Percentiles rank a stretch among this genome's conserved stretches.
These are phyloP conservation scores for Eutypa lata DNA, from an alignment of 2,329 filamentous ascomycete species.

Conservation along the genomic window DNA sequence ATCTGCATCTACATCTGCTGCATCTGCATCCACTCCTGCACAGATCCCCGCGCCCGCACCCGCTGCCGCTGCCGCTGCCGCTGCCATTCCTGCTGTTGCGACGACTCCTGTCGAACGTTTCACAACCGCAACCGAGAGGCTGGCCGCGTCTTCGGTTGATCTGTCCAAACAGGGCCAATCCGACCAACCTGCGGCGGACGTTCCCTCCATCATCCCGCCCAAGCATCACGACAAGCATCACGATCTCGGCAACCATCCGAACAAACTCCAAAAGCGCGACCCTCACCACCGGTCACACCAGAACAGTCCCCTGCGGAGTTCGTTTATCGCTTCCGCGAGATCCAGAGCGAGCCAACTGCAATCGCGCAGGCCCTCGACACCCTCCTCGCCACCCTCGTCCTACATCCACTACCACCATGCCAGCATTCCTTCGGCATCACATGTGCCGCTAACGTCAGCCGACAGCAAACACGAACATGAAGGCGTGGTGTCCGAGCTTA, in stretches of 20 bases:
- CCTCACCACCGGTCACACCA: slow-evolving; percentile 11
- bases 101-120: slow-evolving; percentile 2
- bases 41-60: slow-evolving; percentile 8
- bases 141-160: slow-evolving; percentile 12
- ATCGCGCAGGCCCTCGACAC: slow-evolving; percentile 3
- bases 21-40: slow-evolving; percentile 9
- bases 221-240: slow-evolving; percentile 10
- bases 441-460: slow-evolving; percentile 12
- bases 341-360: background rate
- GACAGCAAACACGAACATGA: slow-evolving; percentile 18
- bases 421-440: slow-evolving; percentile 6
- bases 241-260: slow-evolving; percentile 6
- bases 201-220: slow-evolving; percentile 10
- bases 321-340: background rate
- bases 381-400: slow-evolving; percentile 9
- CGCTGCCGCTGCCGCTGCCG: slow-evolving; percentile 5
- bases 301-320: background rate
- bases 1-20: slow-evolving; percentile 1
- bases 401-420: slow-evolving; percentile 7
- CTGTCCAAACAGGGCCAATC: slow-evolving; percentile 9
- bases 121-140: slow-evolving; percentile 6
- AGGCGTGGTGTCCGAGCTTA: slow-evolving; percentile 17
- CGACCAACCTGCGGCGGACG: slow-evolving; percentile 6
- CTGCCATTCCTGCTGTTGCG: slow-evolving; percentile 6
- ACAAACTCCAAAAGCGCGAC: slow-evolving; percentile 16